Conservation (phyloP, 768 basidiomycete species). For the Xerocomellus amylosporus region DNA sequence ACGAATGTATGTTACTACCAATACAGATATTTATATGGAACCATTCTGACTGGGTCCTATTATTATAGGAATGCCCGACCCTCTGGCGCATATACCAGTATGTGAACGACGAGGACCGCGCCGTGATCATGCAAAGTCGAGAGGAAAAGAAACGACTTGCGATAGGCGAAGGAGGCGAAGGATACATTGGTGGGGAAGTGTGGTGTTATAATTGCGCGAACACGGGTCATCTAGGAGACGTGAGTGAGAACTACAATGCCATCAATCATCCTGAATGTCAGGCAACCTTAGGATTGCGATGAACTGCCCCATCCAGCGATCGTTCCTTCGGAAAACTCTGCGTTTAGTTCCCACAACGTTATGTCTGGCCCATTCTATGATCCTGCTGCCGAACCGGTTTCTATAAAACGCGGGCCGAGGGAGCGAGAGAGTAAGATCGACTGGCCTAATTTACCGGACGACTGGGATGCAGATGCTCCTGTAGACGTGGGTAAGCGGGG, state of each 20-base stretch:
- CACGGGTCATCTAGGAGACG: constrained; percentile 76
- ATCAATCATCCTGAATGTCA: background rate
- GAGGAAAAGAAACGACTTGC: constrained; percentile 46
- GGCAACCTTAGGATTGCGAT: constrained; percentile 54
- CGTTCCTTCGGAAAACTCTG: constrained; percentile 53
- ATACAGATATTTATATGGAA: background rate
- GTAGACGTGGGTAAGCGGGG: constrained; percentile 65
- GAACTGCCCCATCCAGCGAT: constrained; percentile 41
- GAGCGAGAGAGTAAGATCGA: constrained; percentile 31
- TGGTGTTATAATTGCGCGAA: constrained; percentile 85
- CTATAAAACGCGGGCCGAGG: constrained; percentile 38
- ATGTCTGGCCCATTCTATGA: constrained; percentile 66
- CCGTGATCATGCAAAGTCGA: constrained; percentile 43
- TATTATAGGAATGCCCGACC: constrained; percentile 72
- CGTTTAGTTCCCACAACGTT: constrained; percentile 63
- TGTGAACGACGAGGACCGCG: constrained; percentile 52
- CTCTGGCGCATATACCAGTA: constrained; percentile 82
- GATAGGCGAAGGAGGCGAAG: constrained; percentile 73
- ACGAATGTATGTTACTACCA: constrained; percentile 48
- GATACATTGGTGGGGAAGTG: constrained; percentile 66
- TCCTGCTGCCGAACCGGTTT: constrained; percentile 33
- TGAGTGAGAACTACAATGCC: constrained; percentile 36
- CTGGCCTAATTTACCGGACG: constrained; percentile 34
- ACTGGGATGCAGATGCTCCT: constrained; percentile 48
- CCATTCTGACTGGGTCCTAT: background rate